phyloP scores from a whole-genome alignment of 345 rosid species.

The Triadica sebifera region DNA sequence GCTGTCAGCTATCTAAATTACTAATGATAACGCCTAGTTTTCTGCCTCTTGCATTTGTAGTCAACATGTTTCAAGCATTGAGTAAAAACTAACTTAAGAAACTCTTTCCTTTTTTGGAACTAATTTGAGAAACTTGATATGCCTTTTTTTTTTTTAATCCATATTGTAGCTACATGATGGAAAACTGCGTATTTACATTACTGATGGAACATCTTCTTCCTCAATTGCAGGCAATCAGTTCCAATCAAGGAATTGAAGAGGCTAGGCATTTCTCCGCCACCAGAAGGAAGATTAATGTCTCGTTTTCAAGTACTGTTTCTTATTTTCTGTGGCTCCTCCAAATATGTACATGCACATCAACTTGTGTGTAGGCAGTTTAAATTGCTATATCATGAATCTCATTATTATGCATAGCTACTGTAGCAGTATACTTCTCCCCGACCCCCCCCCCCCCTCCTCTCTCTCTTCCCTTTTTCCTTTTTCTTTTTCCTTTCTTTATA shows the following conservation, averaged over 20 bases:
- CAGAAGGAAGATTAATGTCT: too few relatives aligned
- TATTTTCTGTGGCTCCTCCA: too few relatives aligned
- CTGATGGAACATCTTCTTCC: constrained; percentile 18
- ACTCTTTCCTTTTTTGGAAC: neutral
- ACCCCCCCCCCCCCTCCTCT: too few relatives aligned
- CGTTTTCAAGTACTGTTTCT: too few relatives aligned
- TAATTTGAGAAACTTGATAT: neutral
- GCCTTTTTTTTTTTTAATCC: neutral
- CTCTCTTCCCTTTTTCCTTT: too few relatives aligned
- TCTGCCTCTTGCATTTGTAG: too few relatives aligned
- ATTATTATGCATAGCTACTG: neutral
- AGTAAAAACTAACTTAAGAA: neutral
- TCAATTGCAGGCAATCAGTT: constrained; percentile 47
- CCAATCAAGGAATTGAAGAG: too few relatives aligned
- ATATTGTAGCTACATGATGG: neutral
- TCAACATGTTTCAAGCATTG: neutral
- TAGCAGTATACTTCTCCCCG: neutral
- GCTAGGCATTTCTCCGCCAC: too few relatives aligned
- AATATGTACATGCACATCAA: neutral
- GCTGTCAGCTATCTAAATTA: neutral
- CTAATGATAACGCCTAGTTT: too few relatives aligned
- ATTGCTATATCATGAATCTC: neutral
- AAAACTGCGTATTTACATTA: neutral
- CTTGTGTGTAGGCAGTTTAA: neutral
- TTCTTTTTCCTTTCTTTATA: neutral